These are phyloP conservation scores for Aspergillus alliaceus DNA, from an alignment of 2,329 filamentous ascomycete genomes.

Conservation along the genomic window DNA sequence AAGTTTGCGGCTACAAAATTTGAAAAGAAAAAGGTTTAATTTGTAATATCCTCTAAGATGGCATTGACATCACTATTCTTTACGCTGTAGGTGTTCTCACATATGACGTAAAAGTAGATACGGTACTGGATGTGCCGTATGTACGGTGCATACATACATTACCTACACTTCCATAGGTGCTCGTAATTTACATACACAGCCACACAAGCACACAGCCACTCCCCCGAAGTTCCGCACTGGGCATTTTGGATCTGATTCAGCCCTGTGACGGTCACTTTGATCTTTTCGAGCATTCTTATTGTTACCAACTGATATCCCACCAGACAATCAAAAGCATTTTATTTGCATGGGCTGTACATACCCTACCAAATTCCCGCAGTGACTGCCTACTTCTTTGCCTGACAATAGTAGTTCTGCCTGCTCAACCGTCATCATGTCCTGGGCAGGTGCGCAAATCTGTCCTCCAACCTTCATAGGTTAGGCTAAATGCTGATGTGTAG, in stretches of 20 bases:
- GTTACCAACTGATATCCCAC: not conserved
- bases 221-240: not conserved
- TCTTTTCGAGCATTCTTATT: not conserved
- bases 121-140: not conserved
- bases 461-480: not conserved
- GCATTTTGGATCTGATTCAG: not conserved
- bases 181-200: not conserved
- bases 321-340: not conserved
- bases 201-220: not conserved
- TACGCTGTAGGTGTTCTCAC: too few relatives aligned
- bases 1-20: too few relatives aligned
- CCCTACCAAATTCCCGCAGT: not conserved
- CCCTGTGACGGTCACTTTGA: not conserved
- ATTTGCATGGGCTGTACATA: not conserved
- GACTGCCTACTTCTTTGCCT: not conserved
- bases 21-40: too few relatives aligned
- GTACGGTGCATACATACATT: too few relatives aligned
- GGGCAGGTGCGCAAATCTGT: constrained; percentile 59
- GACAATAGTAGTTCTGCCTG: constrained; percentile 4
- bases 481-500: constrained; percentile 4
- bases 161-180: not conserved
- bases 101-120: constrained; percentile 1
- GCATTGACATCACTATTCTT: not conserved
- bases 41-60: too few relatives aligned
- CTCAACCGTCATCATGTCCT: constrained; percentile 59